phyloP scores from a whole-genome alignment of 176 grass and related monocot species.

The Phoenix roebelenii region DNA sequence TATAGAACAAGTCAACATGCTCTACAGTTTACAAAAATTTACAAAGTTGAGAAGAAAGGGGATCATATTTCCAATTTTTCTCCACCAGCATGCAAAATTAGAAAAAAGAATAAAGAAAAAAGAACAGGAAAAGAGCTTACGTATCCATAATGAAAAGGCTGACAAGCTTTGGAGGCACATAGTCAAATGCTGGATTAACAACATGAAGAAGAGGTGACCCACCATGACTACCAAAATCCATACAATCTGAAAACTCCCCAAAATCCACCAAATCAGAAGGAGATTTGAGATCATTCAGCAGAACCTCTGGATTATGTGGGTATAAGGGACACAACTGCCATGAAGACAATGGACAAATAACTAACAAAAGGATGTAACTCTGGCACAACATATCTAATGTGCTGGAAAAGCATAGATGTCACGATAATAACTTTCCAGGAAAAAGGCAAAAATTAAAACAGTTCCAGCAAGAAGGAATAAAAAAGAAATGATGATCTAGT shows the following conservation, averaged over 20 bases:
- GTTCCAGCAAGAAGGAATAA: too few relatives aligned
- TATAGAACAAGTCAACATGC: too few relatives aligned
- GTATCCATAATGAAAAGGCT: slow-evolving; percentile 91
- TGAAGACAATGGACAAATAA: neutral
- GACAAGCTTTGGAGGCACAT: slow-evolving; percentile 85
- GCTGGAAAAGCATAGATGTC: too few relatives aligned
- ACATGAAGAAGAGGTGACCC: slow-evolving; percentile 68
- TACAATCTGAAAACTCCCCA: slow-evolving; percentile 89
- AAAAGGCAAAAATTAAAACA: too few relatives aligned
- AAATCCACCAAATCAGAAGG: slow-evolving; percentile 91
- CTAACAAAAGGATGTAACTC: too few relatives aligned
- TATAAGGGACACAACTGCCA: slow-evolving; percentile 84
- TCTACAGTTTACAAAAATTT: too few relatives aligned
- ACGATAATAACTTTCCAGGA: too few relatives aligned
- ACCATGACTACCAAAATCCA: slow-evolving; percentile 64
- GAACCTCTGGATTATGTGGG: slow-evolving; percentile 85
- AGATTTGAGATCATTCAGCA: slow-evolving; percentile 84
- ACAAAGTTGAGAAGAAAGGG: too few relatives aligned
- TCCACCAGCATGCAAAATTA: neutral
- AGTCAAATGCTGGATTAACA: slow-evolving; percentile 94
- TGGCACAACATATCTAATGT: too few relatives aligned
- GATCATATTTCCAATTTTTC: too few relatives aligned
- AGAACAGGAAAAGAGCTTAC: slow-evolving; percentile 34
- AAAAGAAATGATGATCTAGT: too few relatives aligned
- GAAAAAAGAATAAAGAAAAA: neutral